These are phyloP conservation scores for Otatea glauca DNA, from an alignment of 176 grass and related monocot species.

Conservation along the genomic window DNA sequence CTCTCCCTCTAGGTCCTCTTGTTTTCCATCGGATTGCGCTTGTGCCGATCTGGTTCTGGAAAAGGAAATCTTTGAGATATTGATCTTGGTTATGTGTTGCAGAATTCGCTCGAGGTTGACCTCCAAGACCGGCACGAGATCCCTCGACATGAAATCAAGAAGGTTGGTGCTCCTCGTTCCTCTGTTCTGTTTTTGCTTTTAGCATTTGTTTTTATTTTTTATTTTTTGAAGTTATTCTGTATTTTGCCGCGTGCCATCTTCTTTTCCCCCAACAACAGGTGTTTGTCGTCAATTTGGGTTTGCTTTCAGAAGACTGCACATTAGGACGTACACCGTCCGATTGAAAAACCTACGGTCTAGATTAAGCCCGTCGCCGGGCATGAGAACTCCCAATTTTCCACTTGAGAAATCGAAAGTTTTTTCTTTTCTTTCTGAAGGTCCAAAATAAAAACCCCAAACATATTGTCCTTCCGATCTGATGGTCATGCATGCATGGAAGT, in stretches of 20 bases:
- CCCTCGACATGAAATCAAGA: slow-evolving; percentile 63
- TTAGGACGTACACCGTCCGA: no score
- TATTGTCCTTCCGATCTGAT: not conserved
- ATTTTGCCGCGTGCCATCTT: not conserved
- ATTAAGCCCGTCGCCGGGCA: no score
- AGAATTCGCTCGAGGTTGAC: slow-evolving; percentile 76
- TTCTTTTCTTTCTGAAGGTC: no score
- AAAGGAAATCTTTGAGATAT: not conserved
- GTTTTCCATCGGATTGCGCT: not conserved
- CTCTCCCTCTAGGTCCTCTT: not conserved
- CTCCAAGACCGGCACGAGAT: slow-evolving; percentile 65
- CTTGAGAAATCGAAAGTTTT: not conserved
- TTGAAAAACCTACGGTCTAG: no score
- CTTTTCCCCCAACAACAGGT: not conserved
- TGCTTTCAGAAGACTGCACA: no score
- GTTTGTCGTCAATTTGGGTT: no score
- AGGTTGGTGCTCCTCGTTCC: slow-evolving; percentile 42
- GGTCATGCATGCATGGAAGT: no score
- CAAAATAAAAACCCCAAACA: not conserved
- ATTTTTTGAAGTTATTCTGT: not conserved
- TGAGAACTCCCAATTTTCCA: no score
- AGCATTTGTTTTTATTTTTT: not conserved
- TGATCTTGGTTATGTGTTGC: not conserved
- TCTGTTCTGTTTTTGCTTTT: not conserved
- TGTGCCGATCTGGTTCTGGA: not conserved